A percentile compares a stretch with the other conserved stretches of the same genome.
Conservation (phyloP, 2,329 filamentous ascomycete species). For the Trichoderma guizhouense region DNA sequence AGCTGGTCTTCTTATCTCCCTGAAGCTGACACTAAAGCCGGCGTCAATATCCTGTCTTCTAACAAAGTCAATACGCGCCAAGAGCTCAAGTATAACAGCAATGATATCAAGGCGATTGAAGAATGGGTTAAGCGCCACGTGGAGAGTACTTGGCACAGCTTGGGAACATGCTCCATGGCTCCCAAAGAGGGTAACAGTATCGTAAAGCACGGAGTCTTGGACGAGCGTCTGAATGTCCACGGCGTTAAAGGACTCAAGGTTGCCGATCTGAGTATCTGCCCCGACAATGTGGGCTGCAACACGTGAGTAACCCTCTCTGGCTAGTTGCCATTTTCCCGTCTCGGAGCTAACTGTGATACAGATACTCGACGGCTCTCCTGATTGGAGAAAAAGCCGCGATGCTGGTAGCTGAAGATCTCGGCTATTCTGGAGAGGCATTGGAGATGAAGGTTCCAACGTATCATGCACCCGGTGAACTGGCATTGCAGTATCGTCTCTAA, state of each 20-base stretch:
- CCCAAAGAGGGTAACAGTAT: slow-evolving; percentile 22
- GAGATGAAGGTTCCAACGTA: slow-evolving; percentile 12
- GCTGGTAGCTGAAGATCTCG: slow-evolving; percentile 9
- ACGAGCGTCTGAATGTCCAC: slow-evolving; percentile 39
- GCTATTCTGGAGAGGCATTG: slow-evolving; percentile 12
- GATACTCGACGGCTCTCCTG: slow-evolving; percentile 9
- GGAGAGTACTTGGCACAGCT: slow-evolving; percentile 40
- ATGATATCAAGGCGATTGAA: slow-evolving; percentile 39
- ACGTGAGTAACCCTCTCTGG: slow-evolving; percentile 24
- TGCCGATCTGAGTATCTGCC: slow-evolving; percentile 34
- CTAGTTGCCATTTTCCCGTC: background rate
- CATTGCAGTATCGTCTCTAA: slow-evolving; percentile 3
- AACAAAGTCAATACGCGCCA: slow-evolving; percentile 4
- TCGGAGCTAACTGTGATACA: background rate
- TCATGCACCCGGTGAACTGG: slow-evolving; percentile 1
- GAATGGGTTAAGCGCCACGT: slow-evolving; percentile 38
- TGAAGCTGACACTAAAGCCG: background rate
- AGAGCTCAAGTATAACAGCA: slow-evolving; percentile 3
- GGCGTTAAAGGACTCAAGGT: slow-evolving; percentile 39
- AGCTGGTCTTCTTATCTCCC: slow-evolving; percentile 12
- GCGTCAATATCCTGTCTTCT: background rate
- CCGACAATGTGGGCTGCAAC: slow-evolving; percentile 40
- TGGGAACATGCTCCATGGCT: slow-evolving; percentile 44
- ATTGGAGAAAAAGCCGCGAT: slow-evolving; percentile 13
- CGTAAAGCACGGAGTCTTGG: slow-evolving; percentile 39